Evolutionary conservation across 2,329 filamentous ascomycete species (phyloP).

Genomic region (Talaromyces sp.): DNA sequence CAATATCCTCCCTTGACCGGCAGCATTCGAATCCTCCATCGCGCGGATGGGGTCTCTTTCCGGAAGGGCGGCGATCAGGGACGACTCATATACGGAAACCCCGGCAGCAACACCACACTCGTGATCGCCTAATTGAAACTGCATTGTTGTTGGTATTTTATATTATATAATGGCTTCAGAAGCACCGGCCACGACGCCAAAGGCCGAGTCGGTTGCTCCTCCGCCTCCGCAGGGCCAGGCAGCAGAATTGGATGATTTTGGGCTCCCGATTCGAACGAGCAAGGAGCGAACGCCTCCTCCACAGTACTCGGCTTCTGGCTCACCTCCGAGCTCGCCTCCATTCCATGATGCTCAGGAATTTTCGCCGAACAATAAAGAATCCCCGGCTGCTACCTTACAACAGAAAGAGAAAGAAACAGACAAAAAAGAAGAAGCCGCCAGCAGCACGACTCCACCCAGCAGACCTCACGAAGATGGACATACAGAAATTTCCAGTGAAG

Average conservation of each 20-base stretch:
- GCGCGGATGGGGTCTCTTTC: neutral
- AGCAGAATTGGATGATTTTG: constrained; percentile 33
- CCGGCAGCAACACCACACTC: neutral
- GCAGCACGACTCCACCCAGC: neutral
- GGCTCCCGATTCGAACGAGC: constrained; percentile 30
- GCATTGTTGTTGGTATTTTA: neutral
- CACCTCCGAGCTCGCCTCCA: constrained; percentile 14
- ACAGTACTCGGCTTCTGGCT: constrained; percentile 9
- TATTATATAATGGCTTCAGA: constrained; percentile 5
- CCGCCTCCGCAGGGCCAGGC: constrained; percentile 1
- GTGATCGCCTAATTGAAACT: neutral
- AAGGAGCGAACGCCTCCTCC: constrained; percentile 13
- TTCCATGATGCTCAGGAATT: constrained; percentile 19
- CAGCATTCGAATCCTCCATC: neutral
- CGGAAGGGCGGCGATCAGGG: neutral
- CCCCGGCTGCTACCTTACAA: neutral
- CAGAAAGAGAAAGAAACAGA: constrained; percentile 1
- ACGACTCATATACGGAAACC: neutral
- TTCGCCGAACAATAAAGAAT: neutral
- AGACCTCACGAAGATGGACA: neutral
- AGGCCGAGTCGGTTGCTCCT: neutral
- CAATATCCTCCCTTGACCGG: neutral
- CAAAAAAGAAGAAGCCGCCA: neutral
- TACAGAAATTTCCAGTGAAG: neutral
- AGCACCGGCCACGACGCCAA: neutral